phyloP scores from a whole-genome alignment of 306 rosid species.

The Cucurbita pepo region DNA sequence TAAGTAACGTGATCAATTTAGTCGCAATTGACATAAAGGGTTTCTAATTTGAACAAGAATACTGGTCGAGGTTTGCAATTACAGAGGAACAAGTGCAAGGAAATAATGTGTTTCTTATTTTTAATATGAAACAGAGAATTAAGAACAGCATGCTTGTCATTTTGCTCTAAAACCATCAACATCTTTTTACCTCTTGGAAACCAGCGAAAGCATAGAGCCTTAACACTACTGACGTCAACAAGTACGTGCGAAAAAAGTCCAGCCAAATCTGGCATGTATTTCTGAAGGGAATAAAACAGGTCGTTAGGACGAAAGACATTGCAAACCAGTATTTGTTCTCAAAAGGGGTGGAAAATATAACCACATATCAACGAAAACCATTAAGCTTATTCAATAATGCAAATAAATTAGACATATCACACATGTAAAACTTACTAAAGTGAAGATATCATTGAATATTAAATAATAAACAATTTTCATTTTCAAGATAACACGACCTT shows the following conservation, averaged over 20 bases:
- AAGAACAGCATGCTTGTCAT: background rate
- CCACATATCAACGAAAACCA: too few relatives aligned
- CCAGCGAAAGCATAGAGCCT: conserved; percentile 81
- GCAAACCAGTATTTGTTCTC: background rate
- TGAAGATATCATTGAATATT: background rate
- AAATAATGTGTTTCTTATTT: background rate
- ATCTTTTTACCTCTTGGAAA: conserved; percentile 63
- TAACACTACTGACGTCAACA: conserved; percentile 91
- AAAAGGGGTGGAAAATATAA: too few relatives aligned
- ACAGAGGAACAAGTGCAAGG: background rate
- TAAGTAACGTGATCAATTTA: background rate
- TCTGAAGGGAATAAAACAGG: conserved; percentile 30
- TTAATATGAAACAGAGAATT: background rate
- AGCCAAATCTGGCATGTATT: conserved; percentile 92
- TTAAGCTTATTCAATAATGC: too few relatives aligned
- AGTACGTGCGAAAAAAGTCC: conserved; percentile 80
- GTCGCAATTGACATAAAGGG: background rate
- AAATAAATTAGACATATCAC: too few relatives aligned
- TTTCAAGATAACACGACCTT: background rate
- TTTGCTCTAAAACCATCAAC: background rate
- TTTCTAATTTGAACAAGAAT: background rate
- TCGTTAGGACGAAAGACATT: background rate
- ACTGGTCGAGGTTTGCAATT: background rate
- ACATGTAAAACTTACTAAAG: too few relatives aligned
- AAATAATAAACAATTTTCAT: background rate